A percentile compares a stretch with the other conserved stretches of the same genome.
Evolutionary conservation across 345 rosid species (phyloP).

Genomic region (Gossypium australe): DNA sequence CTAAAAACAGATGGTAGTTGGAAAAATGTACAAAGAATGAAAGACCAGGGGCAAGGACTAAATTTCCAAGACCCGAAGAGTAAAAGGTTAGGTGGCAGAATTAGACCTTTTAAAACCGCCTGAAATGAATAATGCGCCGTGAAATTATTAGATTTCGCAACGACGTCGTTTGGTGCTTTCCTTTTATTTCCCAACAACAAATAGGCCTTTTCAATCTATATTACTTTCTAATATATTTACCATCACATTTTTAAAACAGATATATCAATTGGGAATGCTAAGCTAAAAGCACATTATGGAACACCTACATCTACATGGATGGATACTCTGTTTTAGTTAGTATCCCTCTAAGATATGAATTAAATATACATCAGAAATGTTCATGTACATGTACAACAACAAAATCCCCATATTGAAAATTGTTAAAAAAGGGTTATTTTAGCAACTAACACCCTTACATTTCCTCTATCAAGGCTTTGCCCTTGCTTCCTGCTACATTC

Average conservation of each 20-base stretch:
- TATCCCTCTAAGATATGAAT: neutral
- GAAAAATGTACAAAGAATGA: no score
- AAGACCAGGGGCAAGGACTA: no score
- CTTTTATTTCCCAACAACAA: neutral
- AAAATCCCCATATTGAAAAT: neutral
- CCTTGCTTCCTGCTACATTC: conserved; percentile 19
- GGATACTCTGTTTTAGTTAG: neutral
- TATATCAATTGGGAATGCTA: no score
- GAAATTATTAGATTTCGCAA: neutral
- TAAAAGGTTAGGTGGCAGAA: no score
- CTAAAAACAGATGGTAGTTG: no score
- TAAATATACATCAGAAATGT: neutral
- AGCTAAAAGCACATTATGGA: no score
- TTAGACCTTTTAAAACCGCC: no score
- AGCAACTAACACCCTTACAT: conserved; percentile 26
- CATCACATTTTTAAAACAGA: no score
- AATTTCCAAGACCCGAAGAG: no score
- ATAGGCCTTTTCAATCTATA: neutral
- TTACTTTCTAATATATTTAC: no score
- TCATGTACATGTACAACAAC: neutral
- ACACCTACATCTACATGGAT: neutral
- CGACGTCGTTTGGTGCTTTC: neutral
- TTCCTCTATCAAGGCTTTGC: conserved; percentile 62
- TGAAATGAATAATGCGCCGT: neutral
- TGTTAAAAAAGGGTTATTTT: neutral